Evolutionary conservation across 306 rosid genomes (phyloP), one percentile per base, ranked within the genome.

Genomic region (Sechiopsis laciniata): DNA sequence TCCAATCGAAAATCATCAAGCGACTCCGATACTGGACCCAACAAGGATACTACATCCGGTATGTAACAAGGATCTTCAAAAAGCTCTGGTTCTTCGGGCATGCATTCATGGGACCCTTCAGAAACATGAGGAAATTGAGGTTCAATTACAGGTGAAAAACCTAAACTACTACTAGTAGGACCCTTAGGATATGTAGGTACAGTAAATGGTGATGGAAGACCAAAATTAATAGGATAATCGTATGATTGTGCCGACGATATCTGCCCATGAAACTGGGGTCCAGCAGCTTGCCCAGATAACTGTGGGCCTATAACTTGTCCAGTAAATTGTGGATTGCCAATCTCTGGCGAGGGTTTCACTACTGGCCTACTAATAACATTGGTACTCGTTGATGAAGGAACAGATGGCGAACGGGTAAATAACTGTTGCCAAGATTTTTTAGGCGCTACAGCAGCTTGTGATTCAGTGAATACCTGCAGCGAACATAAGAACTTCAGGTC

Each of bases 1-100:
- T 94, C 96, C 75, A 84, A 79, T 78, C 89, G 97, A 83, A 94
- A 94, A 84, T 94, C 86, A 76, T 91, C 89, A 61, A 95, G 96
- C 2, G 97, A 95, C 86, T 91, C 97, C 24, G 97, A 95, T 83
- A 95, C 97, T 20, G 99, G 96, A 59, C 99, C 99, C 78, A 95
- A 86, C 74, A 95, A 84, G 35, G 97, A 85, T 50, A 82, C 87
- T 8, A 94, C 97, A 83, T 89, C 91, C 0, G 97, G 99, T 77
- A 84, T 88, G 78, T 91, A 91, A 82, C 97, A 89, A 0, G 97
- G 99, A 64, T 95, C 99, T 88, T 95, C 97, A 80, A 89, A 95
- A 82, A 76, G 91, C 83, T 95, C 99, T 55, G 86, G 88, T 73
- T 95, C 97, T 57, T 91, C 99, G 24, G 72, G 79, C 76, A 88